These are phyloP conservation scores for Sanghuangporus sanghuang DNA, from an alignment of 1,284 basidiomycete species.

Conservation along the genomic window DNA sequence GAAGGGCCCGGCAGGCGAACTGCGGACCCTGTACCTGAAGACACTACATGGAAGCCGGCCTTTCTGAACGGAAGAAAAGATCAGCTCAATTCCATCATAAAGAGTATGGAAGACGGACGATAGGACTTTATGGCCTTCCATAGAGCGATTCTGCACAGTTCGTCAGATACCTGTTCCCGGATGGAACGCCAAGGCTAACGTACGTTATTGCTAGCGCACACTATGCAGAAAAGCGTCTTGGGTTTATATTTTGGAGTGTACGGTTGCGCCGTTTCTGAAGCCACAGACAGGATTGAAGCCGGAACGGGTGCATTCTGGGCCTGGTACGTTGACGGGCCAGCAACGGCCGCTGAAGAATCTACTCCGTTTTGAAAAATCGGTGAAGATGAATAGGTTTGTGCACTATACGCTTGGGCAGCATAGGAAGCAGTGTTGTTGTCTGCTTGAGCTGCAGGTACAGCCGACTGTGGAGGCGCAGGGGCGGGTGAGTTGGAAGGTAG, in stretches of 20 bases:
- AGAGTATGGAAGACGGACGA: constrained; percentile 45
- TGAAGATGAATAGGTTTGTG: not conserved
- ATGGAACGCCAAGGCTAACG: constrained; percentile 23
- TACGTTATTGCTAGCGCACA: constrained; percentile 97
- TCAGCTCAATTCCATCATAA: not conserved
- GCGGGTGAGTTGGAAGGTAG: constrained; percentile 39
- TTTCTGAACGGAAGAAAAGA: constrained; percentile 44
- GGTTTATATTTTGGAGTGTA: constrained; percentile 38
- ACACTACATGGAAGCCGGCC: constrained; percentile 88
- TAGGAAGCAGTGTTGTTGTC: not conserved
- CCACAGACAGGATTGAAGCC: constrained; percentile 13
- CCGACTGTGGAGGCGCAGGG: constrained; percentile 21
- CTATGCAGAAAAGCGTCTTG: constrained; percentile 89
- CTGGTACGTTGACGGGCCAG: constrained; percentile 27
- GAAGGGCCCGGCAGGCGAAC: constrained; percentile 95
- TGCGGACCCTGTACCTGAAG: constrained; percentile 94
- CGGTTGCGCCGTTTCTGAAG: constrained; percentile 8
- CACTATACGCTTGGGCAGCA: not conserved
- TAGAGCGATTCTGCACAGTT: constrained; percentile 82
- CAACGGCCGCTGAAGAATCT: not conserved
- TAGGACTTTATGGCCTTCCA: constrained; percentile 95
- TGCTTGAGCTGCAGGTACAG: constrained; percentile 10
- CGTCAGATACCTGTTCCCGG: constrained; percentile 17
- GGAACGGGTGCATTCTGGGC: constrained; percentile 30
- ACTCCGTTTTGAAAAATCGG: not conserved